Percentiles rank a stretch among this genome's conserved stretches.
phyloP scores from a whole-genome alignment of 1,284 basidiomycete species.

The Cutaneotrichosporon sp. region DNA sequence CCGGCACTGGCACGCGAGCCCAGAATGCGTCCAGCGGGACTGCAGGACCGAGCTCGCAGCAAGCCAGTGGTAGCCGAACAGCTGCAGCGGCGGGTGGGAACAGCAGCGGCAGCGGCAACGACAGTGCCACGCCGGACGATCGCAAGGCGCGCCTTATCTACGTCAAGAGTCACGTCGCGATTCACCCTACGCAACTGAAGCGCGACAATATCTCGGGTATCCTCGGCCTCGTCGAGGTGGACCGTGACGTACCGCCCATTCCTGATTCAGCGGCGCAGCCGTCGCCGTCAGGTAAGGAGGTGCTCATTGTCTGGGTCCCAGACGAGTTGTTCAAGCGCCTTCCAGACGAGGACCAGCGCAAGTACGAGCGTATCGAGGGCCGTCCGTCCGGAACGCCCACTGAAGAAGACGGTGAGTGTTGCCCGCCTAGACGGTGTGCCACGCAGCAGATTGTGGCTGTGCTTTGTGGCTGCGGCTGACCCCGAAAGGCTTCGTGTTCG shows the following conservation, averaged over 20 bases:
- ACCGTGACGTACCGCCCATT: conserved; percentile 37
- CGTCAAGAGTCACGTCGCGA: conserved; percentile 85
- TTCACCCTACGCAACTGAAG: conserved; percentile 85
- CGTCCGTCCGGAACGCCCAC: conserved; percentile 13
- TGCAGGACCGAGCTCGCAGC: not conserved
- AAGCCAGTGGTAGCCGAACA: not conserved
- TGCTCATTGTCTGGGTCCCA: conserved; percentile 45
- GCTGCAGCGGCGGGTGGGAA: too few relatives aligned
- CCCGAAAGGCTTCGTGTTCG: conserved; percentile 42
- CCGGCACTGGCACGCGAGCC: not conserved
- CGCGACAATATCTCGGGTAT: conserved; percentile 92
- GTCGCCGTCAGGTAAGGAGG: conserved; percentile 22
- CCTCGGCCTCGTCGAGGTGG: conserved; percentile 67
- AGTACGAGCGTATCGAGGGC: conserved; percentile 34
- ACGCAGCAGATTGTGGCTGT: not conserved
- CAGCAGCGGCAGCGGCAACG: too few relatives aligned
- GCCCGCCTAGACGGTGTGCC: not conserved
- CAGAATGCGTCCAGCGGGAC: not conserved
- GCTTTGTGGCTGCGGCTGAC: conserved; percentile 1
- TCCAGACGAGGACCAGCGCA: conserved; percentile 39
- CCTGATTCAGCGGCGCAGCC: conserved; percentile 3
- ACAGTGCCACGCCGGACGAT: not conserved
- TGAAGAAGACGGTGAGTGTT: conserved; percentile 39
- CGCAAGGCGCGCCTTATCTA: conserved; percentile 58
- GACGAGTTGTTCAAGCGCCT: conserved; percentile 40